Evolutionary conservation across 306 rosid genomes (phyloP).

Genomic region (Lotus japonicus): DNA sequence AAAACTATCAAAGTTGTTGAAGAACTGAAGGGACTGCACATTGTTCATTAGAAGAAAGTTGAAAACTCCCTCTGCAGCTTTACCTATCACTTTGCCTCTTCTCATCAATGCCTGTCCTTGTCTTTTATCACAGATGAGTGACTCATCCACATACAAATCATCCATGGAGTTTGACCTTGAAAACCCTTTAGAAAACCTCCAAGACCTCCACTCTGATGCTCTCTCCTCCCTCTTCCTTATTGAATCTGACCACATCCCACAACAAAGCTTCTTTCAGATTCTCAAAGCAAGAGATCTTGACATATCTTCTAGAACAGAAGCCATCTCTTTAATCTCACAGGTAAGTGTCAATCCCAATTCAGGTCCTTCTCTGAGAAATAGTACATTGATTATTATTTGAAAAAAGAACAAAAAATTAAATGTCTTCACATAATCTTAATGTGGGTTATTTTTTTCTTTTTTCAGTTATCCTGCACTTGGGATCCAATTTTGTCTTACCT

Average conservation of each 20-base stretch:
- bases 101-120: constrained; percentile 29
- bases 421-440: not conserved
- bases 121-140: not conserved
- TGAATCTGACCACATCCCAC: constrained; percentile 83
- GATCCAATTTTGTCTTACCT: constrained; percentile 65
- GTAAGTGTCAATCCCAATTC: constrained; percentile 28
- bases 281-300: constrained; percentile 39
- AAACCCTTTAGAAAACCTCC: constrained; percentile 62
- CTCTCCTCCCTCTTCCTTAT: constrained; percentile 53
- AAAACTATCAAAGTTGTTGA: not conserved
- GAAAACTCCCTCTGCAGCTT: constrained; percentile 4
- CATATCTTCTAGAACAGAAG: constrained; percentile 47
- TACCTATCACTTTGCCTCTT: constrained; percentile 1
- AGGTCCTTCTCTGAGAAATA: not conserved
- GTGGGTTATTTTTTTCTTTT: not conserved
- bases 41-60: constrained; percentile 28
- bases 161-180: constrained; percentile 91
- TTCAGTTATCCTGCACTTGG: constrained; percentile 50
- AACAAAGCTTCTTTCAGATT: constrained; percentile 38
- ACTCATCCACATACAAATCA: not conserved
- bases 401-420: not conserved
- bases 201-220: constrained; percentile 33
- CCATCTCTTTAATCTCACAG: constrained; percentile 62
- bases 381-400: not conserved
- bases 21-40: constrained; percentile 22